A percentile compares a stretch with the other conserved stretches of the same genome.
Evolutionary conservation across 1,284 basidiomycete species (phyloP).

Genomic region (Cryptococcus sp.): DNA sequence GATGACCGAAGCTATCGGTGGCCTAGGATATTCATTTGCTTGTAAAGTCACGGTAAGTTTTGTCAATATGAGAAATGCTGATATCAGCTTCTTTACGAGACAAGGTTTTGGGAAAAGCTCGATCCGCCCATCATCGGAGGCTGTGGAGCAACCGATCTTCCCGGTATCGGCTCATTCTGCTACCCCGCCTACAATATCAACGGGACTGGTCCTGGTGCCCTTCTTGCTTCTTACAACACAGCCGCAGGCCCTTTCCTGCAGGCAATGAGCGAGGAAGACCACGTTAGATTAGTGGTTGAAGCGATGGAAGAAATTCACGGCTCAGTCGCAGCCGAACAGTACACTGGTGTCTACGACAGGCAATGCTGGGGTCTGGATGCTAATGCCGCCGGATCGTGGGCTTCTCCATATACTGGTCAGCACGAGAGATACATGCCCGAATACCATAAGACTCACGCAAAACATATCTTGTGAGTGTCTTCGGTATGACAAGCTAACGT

Average conservation of each 20-base stretch:
- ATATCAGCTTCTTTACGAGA: slow-evolving; percentile 20
- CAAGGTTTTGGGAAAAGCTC: slow-evolving; percentile 30
- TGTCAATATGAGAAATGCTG: background rate
- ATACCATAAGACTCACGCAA: slow-evolving; percentile 25
- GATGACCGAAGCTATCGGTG: slow-evolving; percentile 18
- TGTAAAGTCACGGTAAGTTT: slow-evolving; percentile 25
- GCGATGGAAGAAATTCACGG: slow-evolving; percentile 25
- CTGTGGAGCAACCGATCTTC: slow-evolving; percentile 19
- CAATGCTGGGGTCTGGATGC: slow-evolving; percentile 23
- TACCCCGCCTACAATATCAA: slow-evolving; percentile 25
- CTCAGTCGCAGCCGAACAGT: slow-evolving; percentile 19
- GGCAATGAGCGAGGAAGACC: slow-evolving; percentile 15
- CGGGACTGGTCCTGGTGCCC: slow-evolving; percentile 18
- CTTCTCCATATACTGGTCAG: slow-evolving; percentile 21
- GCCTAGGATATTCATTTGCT: slow-evolving; percentile 16
- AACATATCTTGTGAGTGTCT: slow-evolving; percentile 15
- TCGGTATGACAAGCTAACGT: background rate
- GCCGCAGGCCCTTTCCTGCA: slow-evolving; percentile 10
- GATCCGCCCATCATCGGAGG: slow-evolving; percentile 25
- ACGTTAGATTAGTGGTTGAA: slow-evolving; percentile 19
- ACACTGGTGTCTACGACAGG: slow-evolving; percentile 20
- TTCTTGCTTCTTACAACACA: slow-evolving; percentile 18
- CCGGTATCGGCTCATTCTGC: slow-evolving; percentile 18
- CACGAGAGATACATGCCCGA: slow-evolving; percentile 25
- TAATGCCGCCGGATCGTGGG: slow-evolving; percentile 21